phyloP scores from a whole-genome alignment of 148 eudicot genomes.

The Fagopyrum homotropicum region DNA sequence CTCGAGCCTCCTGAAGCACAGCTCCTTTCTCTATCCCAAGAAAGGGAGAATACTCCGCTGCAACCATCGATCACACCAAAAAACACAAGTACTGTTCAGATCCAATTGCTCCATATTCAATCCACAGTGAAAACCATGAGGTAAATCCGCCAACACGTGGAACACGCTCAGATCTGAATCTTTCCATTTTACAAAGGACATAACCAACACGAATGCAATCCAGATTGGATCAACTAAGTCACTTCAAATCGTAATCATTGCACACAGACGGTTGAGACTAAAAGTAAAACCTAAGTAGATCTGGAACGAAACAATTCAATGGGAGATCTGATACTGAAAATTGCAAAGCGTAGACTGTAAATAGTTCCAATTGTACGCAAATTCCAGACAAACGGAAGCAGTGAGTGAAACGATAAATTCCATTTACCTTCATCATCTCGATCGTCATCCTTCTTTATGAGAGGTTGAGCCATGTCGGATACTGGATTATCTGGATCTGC shows the following conservation, averaged over 20 bases:
- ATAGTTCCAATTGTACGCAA: slow-evolving; percentile 3
- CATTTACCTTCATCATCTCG: slow-evolving; percentile 76
- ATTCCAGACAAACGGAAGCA: neutral
- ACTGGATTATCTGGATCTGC: slow-evolving; percentile 18
- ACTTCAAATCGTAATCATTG: slow-evolving; percentile 11
- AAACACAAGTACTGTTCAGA: slow-evolving; percentile 13
- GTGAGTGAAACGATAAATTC: neutral
- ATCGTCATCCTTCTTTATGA: slow-evolving; percentile 86
- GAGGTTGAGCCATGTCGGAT: slow-evolving; percentile 68
- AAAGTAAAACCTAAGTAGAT: slow-evolving; percentile 11
- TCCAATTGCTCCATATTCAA: slow-evolving; percentile 18
- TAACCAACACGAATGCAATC: neutral
- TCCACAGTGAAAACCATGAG: slow-evolving; percentile 3
- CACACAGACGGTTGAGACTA: neutral
- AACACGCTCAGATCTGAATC: neutral
- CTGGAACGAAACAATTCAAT: slow-evolving; percentile 10
- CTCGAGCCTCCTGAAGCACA: slow-evolving; percentile 94
- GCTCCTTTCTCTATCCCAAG: slow-evolving; percentile 94
- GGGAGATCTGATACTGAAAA: neutral
- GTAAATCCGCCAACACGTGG: neutral
- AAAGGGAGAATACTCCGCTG: slow-evolving; percentile 87
- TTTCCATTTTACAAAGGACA: neutral
- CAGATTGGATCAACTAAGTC: slow-evolving; percentile 1
- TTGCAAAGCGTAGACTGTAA: neutral
- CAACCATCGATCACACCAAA: slow-evolving; percentile 8